Base-by-base conservation (phyloP, 768 basidiomycete genomes). In the Sarcodon aspratus region DNA sequence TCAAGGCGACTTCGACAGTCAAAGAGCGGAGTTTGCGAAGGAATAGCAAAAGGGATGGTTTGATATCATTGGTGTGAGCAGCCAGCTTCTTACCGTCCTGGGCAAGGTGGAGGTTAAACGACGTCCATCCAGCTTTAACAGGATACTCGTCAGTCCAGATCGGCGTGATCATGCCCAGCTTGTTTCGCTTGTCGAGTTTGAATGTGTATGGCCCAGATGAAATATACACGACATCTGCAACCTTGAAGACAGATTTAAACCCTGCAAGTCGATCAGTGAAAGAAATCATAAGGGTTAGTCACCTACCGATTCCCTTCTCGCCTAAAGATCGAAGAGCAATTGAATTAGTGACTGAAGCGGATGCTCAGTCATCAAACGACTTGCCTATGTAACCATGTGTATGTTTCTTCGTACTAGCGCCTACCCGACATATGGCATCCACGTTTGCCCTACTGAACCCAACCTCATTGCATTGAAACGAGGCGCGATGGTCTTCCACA, bases 211-310 rank as follows among this genome's bases (percentile, higher is more conserved):
- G 44, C 13, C 53, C 36, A 1, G 60, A 61, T 7, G 49, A 49
- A 33, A 61, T 55, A 46, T 54, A 42, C 6, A 61, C 60, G 11
- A 38, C 10, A 15, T 59, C 38, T 10, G 60, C 57, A 36, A 61
- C 56, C n/a, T 55, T 59, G 44, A 61, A 61, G 13, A 61, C 60
- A 9, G 60, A 55, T 47, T 61, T 61, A 53, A 61, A 61, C 6
- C 55, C 56, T 57, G 42, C 12, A 11, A 13, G 17, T 15, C n/a
- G 47, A n/a, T 3, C 2, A 13, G 27, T 27, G 7, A n/a, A 42
- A 17, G 9, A 35, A 17, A n/a, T n/a, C 1, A 33, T 32, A 21
- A 34, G 15, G 10, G 11, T 8, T 40, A 33, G 13, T 9, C 27
- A 48, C 46, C 11, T 37, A 51, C 60, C 60, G 8, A 61, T 61